phyloP scores from a whole-genome alignment of 345 rosid species.

The Syzygium aqueum region DNA sequence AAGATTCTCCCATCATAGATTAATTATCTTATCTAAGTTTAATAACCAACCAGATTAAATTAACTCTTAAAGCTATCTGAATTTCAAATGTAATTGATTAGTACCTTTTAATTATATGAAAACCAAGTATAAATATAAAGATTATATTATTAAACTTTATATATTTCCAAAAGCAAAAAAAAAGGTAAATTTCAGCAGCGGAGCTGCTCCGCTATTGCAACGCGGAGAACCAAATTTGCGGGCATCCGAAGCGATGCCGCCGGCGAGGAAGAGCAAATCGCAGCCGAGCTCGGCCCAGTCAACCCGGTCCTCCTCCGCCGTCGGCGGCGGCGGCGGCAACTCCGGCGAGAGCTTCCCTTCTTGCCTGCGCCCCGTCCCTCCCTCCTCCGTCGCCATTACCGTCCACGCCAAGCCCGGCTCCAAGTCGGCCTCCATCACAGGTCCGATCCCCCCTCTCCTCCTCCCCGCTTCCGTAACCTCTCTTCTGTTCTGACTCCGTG shows the following conservation, averaged over 20 bases:
- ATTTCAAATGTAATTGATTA: background rate
- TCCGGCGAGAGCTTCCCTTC: conserved; percentile 29
- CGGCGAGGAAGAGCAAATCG: conserved; percentile 53
- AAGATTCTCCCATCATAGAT: background rate
- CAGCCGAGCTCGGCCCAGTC: conserved; percentile 31
- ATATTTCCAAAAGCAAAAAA: background rate
- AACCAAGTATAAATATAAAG: background rate
- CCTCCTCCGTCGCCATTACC: conserved; percentile 83
- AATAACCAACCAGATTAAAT: background rate
- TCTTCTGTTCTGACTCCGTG: background rate
- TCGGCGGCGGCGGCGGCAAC: background rate
- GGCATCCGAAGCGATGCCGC: conserved; percentile 30
- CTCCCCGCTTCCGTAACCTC: background rate
- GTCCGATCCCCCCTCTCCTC: conserved; percentile 13
- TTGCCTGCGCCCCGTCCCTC: conserved; percentile 49
- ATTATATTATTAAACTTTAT: background rate
- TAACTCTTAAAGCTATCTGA: background rate
- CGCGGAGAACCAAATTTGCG: background rate
- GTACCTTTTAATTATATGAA: background rate
- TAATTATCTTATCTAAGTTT: background rate
- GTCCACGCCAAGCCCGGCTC: conserved; percentile 96
- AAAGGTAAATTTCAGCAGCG: background rate
- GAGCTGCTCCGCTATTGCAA: no score
- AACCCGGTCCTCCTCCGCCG: conserved; percentile 8
- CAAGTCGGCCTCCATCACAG: conserved; percentile 80